Evolutionary conservation across 2,329 filamentous ascomycete genomes (phyloP).

Genomic region (Arthrinium puccinioides): DNA sequence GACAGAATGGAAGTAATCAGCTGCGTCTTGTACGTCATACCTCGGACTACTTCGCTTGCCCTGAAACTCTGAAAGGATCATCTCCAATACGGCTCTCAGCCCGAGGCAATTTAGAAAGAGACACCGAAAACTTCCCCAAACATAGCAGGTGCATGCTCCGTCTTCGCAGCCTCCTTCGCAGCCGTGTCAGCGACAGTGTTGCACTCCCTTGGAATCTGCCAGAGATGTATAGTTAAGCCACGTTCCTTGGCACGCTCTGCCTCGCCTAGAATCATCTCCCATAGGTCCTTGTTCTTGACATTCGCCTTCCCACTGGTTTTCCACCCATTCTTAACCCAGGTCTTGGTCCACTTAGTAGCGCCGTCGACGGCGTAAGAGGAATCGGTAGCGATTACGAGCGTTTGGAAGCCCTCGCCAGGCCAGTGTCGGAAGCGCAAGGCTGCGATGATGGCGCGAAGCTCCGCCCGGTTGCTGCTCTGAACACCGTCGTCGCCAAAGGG

Average conservation of each 20-base stretch:
- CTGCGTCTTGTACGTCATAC: too few species aligned
- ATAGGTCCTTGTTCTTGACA: conserved; percentile 46
- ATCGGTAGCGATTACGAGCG: conserved; percentile 46
- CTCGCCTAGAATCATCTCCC: conserved; percentile 38
- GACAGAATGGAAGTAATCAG: too few species aligned
- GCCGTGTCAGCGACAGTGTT: conserved; percentile 34
- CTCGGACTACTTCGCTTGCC: too few species aligned
- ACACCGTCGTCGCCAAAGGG: conserved; percentile 27
- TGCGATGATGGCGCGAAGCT: conserved; percentile 46
- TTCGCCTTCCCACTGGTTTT: conserved; percentile 18
- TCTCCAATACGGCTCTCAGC: too few species aligned
- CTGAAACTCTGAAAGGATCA: too few species aligned
- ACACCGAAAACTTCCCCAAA: too few species aligned
- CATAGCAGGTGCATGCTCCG: too few species aligned
- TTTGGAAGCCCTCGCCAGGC: conserved; percentile 30
- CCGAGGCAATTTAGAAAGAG: too few species aligned
- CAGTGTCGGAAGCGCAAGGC: conserved; percentile 38
- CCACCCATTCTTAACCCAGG: conserved; percentile 40
- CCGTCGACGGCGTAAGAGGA: conserved; percentile 42
- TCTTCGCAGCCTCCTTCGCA: conserved; percentile 14
- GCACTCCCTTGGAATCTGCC: conserved; percentile 35
- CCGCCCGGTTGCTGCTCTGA: conserved; percentile 46
- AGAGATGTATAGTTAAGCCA: conserved; percentile 34
- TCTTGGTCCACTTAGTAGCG: conserved; percentile 31
- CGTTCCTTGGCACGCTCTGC: conserved; percentile 20